Conservation (phyloP, 75 land plant genomes). For the Sequoia sempervirens region DNA sequence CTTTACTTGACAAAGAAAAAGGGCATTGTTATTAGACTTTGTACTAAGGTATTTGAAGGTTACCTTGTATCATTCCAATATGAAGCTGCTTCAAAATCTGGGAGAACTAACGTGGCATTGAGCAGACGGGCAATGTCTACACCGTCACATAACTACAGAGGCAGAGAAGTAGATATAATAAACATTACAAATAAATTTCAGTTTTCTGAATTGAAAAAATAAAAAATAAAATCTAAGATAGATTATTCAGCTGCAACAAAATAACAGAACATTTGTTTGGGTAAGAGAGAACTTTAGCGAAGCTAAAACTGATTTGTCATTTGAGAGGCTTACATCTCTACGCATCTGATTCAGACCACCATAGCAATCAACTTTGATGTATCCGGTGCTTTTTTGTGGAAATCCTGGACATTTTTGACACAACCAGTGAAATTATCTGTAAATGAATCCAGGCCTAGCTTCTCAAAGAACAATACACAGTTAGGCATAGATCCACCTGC, state of each 20-base stretch:
- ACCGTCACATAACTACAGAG: slow-evolving; percentile 81
- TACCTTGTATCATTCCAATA: slow-evolving; percentile 97
- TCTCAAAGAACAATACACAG: not conserved
- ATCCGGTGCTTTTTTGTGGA: slow-evolving; percentile 59
- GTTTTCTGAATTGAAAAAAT: not conserved
- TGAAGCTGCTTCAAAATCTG: slow-evolving; percentile 78
- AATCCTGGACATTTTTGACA: slow-evolving; percentile 58
- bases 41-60: not conserved
- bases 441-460: slow-evolving; percentile 15
- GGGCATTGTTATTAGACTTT: not conserved
- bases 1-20: not conserved
- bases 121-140: slow-evolving; percentile 81
- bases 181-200: not conserved
- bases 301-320: not conserved
- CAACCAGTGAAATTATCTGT: slow-evolving; percentile 35
- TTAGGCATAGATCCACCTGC: not conserved
- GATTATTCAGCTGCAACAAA: not conserved
- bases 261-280: not conserved
- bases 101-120: slow-evolving; percentile 87
- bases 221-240: not conserved
- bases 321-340: slow-evolving; percentile 56
- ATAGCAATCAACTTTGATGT: slow-evolving; percentile 76
- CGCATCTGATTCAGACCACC: slow-evolving; percentile 97
- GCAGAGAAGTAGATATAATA: not conserved
- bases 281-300: not conserved